Evolutionary conservation across 1,284 basidiomycete genomes (phyloP), one percentile per base, ranked within the genome.

Genomic region (Puccinia triticina): DNA sequence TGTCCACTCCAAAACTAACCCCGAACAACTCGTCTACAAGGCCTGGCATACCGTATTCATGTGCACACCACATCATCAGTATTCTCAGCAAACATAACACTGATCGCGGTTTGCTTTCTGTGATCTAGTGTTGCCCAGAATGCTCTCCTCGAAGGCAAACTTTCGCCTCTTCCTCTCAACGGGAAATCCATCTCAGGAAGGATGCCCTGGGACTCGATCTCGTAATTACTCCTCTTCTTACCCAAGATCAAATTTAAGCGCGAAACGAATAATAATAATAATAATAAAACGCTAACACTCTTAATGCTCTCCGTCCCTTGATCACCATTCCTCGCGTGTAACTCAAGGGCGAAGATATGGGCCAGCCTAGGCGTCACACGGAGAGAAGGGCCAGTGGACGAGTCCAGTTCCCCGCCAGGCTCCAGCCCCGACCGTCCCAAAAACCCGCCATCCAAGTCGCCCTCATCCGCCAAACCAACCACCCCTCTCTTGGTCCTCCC

Each of bases 11-110:
- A 37, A 37, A 61, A 11, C 67, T 29, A 43, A 26, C 61, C 78
- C 67, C 18, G 78, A 81, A 43, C 78, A 72, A 57, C 26, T 67
- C 10, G 53, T 81, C 55, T 72, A 73, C 57, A 81, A 72, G 57
- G 78, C 78, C 46, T 81, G 78, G 78, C 78, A 80, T 57, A 80
- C 78, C 12, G 78, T 80, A 21, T 80, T 80, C 69, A 72, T 80
- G 78, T 37, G 12, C 12, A 5, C 61, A 21, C 34, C 61, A 66
- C 48, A 50, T 50, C 48, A 50, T 50, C 48, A 50, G 18, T 11
- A 50, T 18, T 50, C 59, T 26, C 59, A 11, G 18, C n/a, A 66
- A 66, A 37, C 4, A 32, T 12, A 32, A 11, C 40, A 71, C 34
- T 43, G 11, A 37, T 26, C 11, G 12, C 2, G 7, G 11, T 40